Percentiles rank a stretch among this genome's conserved stretches.
Evolutionary conservation across 768 basidiomycete genomes (phyloP).

Genomic region (Daedalea quercina): DNA sequence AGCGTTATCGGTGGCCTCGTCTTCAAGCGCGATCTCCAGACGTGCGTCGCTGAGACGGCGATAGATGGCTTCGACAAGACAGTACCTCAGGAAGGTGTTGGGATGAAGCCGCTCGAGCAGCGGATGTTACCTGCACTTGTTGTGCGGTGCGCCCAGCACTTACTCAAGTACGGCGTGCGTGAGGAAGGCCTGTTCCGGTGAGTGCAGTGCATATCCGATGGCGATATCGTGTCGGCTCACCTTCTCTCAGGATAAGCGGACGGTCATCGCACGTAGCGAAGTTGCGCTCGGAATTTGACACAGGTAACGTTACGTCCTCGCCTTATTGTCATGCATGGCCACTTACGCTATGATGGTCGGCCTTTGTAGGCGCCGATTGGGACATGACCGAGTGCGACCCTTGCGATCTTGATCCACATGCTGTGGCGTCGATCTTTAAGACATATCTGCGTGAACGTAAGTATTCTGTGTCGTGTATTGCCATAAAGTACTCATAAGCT

Average conservation of each 20-base stretch:
- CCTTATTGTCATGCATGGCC: background rate
- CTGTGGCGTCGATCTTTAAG: slow-evolving; percentile 90
- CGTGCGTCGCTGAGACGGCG: slow-evolving; percentile 52
- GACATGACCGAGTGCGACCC: slow-evolving; percentile 74
- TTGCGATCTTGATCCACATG: slow-evolving; percentile 89
- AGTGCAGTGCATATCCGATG: slow-evolving; percentile 18
- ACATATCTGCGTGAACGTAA: slow-evolving; percentile 87
- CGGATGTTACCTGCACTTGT: slow-evolving; percentile 64
- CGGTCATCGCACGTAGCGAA: slow-evolving; percentile 74
- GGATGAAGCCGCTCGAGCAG: slow-evolving; percentile 19
- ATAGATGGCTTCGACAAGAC: slow-evolving; percentile 23
- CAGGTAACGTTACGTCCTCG: slow-evolving; percentile 33
- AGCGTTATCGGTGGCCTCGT: slow-evolving; percentile 43
- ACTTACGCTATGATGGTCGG: background rate
- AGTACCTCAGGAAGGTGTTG: slow-evolving; percentile 2
- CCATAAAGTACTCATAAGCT: slow-evolving; percentile 7
- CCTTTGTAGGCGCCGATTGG: slow-evolving; percentile 68
- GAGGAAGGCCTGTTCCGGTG: slow-evolving; percentile 86
- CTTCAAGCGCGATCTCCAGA: slow-evolving; percentile 56
- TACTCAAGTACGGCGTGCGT: slow-evolving; percentile 75
- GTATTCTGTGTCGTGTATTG: slow-evolving; percentile 26
- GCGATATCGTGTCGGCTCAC: too few species aligned
- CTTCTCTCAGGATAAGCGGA: slow-evolving; percentile 61
- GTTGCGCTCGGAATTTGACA: slow-evolving; percentile 77
- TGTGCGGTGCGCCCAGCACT: slow-evolving; percentile 76